phyloP scores from a whole-genome alignment of 2,329 filamentous ascomycete genomes.

The Neopestalotiopsis clavispora region DNA sequence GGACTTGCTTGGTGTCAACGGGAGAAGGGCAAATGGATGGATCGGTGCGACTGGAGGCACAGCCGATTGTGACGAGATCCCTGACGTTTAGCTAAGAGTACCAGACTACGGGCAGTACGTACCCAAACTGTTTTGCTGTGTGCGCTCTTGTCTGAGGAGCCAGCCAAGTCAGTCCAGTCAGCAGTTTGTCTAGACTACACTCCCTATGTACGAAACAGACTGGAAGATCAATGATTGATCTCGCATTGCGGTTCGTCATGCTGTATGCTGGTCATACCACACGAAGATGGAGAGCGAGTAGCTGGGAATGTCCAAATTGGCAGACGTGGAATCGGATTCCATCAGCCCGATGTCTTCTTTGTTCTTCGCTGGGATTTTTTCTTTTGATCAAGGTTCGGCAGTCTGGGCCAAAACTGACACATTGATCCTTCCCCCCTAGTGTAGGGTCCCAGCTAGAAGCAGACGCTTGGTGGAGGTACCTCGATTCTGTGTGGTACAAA shows the following conservation, averaged over 20 bases:
- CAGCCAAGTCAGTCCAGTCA: not conserved
- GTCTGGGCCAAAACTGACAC: conserved; percentile 13
- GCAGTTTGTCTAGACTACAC: not conserved
- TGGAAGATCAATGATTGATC: not conserved
- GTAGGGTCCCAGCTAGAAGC: conserved; percentile 2
- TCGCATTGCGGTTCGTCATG: not conserved
- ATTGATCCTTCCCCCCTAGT: conserved; percentile 11
- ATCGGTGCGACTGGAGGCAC: not conserved
- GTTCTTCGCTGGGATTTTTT: not conserved
- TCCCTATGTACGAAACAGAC: not conserved
- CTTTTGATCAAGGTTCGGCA: conserved; percentile 7
- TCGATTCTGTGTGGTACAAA: conserved; percentile 3
- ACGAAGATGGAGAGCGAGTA: not conserved
- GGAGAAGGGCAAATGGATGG: not conserved
- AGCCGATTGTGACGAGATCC: not conserved
- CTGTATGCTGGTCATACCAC: not conserved
- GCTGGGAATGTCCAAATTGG: not conserved
- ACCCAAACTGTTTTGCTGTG: not conserved
- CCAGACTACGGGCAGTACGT: not conserved
- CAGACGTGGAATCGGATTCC: not conserved
- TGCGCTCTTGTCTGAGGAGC: not conserved
- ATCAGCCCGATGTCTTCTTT: not conserved
- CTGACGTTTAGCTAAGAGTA: not conserved
- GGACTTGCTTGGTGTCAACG: not conserved
- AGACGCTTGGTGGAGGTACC: not conserved